Evolutionary conservation across 2,329 filamentous ascomycete species (phyloP).

Genomic region (Cladosporium velox): DNA sequence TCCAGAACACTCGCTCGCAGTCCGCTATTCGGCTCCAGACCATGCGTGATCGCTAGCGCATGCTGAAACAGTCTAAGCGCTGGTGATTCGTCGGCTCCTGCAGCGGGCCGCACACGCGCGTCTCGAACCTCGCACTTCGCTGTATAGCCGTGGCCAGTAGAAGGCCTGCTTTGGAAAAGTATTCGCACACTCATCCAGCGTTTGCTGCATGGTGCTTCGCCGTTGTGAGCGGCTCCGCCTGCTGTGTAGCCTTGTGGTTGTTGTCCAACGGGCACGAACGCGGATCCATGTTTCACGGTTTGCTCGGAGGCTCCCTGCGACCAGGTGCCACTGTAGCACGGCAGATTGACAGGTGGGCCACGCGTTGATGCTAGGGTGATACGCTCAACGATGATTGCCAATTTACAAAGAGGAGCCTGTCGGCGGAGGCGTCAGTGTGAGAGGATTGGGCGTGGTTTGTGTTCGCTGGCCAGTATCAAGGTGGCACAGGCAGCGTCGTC

Average conservation of each 20-base stretch:
- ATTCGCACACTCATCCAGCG: background rate
- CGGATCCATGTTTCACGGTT: background rate
- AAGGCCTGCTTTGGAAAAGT: background rate
- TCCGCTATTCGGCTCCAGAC: background rate
- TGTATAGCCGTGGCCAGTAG: background rate
- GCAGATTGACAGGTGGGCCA: slow-evolving; percentile 15
- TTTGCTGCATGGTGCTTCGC: slow-evolving; percentile 1
- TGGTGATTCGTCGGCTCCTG: slow-evolving; percentile 5
- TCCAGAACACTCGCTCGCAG: background rate
- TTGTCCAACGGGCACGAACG: background rate
- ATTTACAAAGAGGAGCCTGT: background rate
- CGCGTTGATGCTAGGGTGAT: slow-evolving; percentile 1
- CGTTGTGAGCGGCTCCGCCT: background rate
- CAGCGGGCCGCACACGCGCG: slow-evolving; percentile 14
- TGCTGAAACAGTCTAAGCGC: slow-evolving; percentile 8
- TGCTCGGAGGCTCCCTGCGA: slow-evolving; percentile 4
- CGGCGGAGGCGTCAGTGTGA: background rate
- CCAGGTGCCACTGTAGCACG: background rate
- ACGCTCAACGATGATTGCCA: slow-evolving; percentile 2
- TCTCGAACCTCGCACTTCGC: slow-evolving; percentile 9
- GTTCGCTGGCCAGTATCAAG: background rate
- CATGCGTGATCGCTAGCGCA: background rate
- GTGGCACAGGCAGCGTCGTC: slow-evolving; percentile 4
- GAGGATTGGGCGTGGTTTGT: background rate
- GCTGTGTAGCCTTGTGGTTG: background rate